phyloP scores from a whole-genome alignment of 2,329 filamentous ascomycete genomes.

The Sclerotinia spermophila region DNA sequence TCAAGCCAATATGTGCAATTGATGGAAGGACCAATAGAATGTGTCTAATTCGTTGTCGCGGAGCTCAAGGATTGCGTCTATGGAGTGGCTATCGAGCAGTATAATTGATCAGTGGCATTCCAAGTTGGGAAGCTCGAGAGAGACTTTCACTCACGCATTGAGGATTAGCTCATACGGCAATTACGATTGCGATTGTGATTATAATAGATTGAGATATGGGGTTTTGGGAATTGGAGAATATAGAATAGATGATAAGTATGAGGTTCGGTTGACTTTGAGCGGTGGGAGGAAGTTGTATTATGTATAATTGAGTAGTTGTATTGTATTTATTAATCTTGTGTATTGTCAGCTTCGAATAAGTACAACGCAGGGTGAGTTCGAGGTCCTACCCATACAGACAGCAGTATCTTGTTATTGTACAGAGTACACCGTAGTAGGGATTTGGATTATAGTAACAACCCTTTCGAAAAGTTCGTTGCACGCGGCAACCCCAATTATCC shows the following conservation, averaged over 20 bases:
- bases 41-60: not conserved
- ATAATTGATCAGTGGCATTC: not conserved
- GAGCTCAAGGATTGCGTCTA: not conserved
- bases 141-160: constrained; percentile 3
- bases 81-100: not conserved
- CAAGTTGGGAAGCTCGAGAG: not conserved
- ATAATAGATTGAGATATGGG: not conserved
- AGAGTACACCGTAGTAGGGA: not conserved
- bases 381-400: not conserved
- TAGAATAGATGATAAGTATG: not conserved
- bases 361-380: not conserved
- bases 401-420: not conserved
- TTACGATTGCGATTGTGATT: not conserved
- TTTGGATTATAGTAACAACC: not conserved
- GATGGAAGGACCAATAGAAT: not conserved
- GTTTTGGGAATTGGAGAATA: not conserved
- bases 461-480: not conserved
- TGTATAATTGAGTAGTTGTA: not conserved
- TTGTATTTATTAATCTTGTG: not conserved
- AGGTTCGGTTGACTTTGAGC: not conserved
- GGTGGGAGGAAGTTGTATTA: not conserved
- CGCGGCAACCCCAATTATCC: constrained; percentile 7
- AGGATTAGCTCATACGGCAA: not conserved
- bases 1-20: not conserved
- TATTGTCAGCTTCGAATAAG: not conserved